Percentiles rank a stretch among this genome's conserved stretches.
Conservation (phyloP, 2,329 filamentous ascomycete genomes). For the Penicillium sp. region DNA sequence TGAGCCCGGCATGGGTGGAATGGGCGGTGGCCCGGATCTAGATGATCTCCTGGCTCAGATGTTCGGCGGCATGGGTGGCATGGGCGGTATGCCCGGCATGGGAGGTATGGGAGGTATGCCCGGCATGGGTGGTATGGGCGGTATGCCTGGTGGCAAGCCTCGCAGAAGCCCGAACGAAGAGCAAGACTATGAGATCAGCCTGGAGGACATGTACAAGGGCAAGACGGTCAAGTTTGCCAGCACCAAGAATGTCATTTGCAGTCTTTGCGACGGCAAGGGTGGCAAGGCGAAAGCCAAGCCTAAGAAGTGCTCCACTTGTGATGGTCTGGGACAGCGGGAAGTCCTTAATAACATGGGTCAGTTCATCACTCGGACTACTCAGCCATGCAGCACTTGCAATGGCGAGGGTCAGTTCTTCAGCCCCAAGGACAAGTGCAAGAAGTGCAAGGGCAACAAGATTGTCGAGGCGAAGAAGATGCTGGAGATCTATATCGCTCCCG, state of each 20-base stretch:
- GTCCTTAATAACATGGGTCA: constrained; percentile 81
- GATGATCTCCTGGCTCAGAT: constrained; percentile 93
- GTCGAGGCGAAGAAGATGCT: constrained; percentile 88
- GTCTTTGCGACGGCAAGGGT: constrained; percentile 80
- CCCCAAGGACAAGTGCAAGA: constrained; percentile 97
- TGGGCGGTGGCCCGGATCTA: constrained; percentile 65
- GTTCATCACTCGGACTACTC: constrained; percentile 76
- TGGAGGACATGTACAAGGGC: constrained; percentile 97
- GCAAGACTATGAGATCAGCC: constrained; percentile 82
- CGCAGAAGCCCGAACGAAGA: constrained; percentile 79
- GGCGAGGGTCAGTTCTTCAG: constrained; percentile 85
- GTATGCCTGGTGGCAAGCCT: constrained; percentile 37
- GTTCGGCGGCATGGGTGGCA: constrained; percentile 65
- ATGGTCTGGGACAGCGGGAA: constrained; percentile 74
- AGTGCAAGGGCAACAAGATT: constrained; percentile 91
- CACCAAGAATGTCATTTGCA: constrained; percentile 90
- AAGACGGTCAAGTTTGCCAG: constrained; percentile 97
- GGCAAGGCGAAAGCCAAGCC: constrained; percentile 91
- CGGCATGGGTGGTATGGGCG: constrained; percentile 35
- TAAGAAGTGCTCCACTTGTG: constrained; percentile 77
- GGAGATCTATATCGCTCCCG: constrained; percentile 92
- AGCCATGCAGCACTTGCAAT: constrained; percentile 78
- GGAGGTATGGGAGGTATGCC: constrained; percentile 43
- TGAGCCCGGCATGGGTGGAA: constrained; percentile 56
- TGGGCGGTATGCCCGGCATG: constrained; percentile 51